A percentile compares a stretch with the other conserved stretches of the same genome.
Evolutionary conservation across 306 rosid genomes (phyloP).

Genomic region (Prunus campanulata): DNA sequence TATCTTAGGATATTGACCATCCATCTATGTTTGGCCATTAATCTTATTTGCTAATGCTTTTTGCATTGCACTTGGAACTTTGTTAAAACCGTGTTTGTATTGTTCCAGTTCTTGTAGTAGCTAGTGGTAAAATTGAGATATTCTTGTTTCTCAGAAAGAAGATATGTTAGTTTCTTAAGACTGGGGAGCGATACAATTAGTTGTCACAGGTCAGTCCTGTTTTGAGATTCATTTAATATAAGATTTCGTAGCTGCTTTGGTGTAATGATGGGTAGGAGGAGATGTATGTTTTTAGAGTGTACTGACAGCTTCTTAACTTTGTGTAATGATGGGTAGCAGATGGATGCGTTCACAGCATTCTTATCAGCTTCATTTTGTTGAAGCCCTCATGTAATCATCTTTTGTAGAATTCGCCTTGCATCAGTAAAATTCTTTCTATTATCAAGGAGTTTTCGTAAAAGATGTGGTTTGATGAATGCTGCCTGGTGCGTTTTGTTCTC

Average conservation of each 20-base stretch:
- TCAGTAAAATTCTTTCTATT: conserved; percentile 3
- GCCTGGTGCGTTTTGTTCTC: not conserved
- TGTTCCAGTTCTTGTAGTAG: conserved; percentile 12
- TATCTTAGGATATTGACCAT: conserved; percentile 13
- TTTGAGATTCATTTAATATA: not conserved
- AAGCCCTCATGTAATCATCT: conserved; percentile 1
- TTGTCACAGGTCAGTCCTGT: not conserved
- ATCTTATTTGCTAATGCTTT: conserved; percentile 13
- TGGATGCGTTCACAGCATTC: not conserved
- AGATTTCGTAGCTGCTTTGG: not conserved
- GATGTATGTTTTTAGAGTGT: not conserved
- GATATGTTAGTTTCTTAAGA: not conserved
- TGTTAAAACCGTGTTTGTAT: conserved; percentile 6
- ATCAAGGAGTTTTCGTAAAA: not conserved
- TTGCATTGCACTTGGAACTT: conserved; percentile 1
- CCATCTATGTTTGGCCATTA: conserved; percentile 7
- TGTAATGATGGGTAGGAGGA: conserved; percentile 7
- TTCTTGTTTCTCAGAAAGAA: not conserved
- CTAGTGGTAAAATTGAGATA: not conserved
- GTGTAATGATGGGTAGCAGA: not conserved
- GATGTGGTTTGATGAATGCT: not conserved
- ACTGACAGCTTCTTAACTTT: not conserved
- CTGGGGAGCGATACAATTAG: not conserved
- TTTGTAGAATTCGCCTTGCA: conserved; percentile 13
- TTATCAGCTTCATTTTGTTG: conserved; percentile 1